Conservation (phyloP, 768 basidiomycete species). For the Tricholoma saponaceum region DNA sequence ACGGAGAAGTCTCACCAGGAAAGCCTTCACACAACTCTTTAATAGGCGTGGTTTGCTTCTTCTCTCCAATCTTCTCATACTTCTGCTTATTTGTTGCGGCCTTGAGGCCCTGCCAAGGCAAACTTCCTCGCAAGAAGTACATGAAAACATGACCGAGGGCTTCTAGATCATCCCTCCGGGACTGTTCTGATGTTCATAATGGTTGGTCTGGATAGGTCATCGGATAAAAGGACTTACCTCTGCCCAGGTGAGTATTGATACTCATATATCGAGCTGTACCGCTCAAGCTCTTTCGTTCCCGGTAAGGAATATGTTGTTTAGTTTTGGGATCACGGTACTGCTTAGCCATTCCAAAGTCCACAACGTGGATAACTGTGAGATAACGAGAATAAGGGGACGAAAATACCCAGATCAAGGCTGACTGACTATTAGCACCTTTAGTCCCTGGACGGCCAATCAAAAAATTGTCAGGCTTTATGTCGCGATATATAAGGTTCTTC, state of each 20-base stretch:
- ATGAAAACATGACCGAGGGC: constrained; percentile 99
- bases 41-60: constrained; percentile 98
- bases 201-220: constrained; percentile 4
- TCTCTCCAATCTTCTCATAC: constrained; percentile 99
- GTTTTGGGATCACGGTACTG: constrained; percentile 99
- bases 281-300: constrained; percentile 94
- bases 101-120: constrained; percentile 99
- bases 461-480: constrained; percentile 99
- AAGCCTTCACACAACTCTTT: constrained; percentile 95
- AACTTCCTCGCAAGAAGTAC: constrained; percentile 95
- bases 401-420: background rate
- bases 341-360: constrained; percentile 99
- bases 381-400: constrained; percentile 6
- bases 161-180: constrained; percentile 94
- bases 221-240: constrained; percentile 53
- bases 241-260: constrained; percentile 97
- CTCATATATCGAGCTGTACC: constrained; percentile 99
- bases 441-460: constrained; percentile 92
- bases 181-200: constrained; percentile 57
- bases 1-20: constrained; percentile 58
- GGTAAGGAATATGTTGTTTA: constrained; percentile 98
- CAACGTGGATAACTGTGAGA: constrained; percentile 76
- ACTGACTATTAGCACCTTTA: constrained; percentile 79
- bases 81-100: constrained; percentile 99
- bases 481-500: constrained; percentile 98